Evolutionary conservation across 164 flowering plant genomes (phyloP), one percentile per base, ranked within the genome.

Genomic region (Stephania japonica): DNA sequence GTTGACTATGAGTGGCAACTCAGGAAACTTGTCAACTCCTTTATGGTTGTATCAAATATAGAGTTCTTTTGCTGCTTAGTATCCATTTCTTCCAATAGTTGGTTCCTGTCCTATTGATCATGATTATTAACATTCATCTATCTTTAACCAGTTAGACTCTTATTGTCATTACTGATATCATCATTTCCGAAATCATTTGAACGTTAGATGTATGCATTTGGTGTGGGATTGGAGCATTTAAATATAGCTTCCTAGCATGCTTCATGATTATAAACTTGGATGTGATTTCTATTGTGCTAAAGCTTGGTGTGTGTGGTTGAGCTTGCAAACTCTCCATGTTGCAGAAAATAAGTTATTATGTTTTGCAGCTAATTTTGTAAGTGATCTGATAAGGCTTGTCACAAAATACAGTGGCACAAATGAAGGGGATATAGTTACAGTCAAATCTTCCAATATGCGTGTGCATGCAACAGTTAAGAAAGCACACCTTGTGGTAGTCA

Each of bases 401-500:
- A 50, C 38, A 72, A 74, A 74, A n/a, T 86, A 83, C 88, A 93
- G 98, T 70, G 99, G 98, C 62, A 91, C 97, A 25, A 75, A 75
- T 67, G 77, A 87, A 79, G 99, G 98, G 70, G 91, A 95, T 70
- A 69, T 93, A 72, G n/a, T 74, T 44, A 76, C 93, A 50, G 13
- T 88, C 53, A 76, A 83, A 72, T 81, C 97, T 21, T 26, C 70
- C 64, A 91, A 50, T 65, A 83, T 89, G 92, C 80, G 70, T 71
- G 78, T 83, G 50, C 85, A 76, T 38, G 79, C 76, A 65, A 65
- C 71, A 62, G 81, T 91, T 65, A 86, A 70, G 69, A 90, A 82
- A 78, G 97, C 99, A 67, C 98, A 92, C 78, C 84, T 91, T 62
- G 96, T 90, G 65, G 70, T 87, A 61, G 92, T 91, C 42, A 95